Conservation (phyloP, 2,329 filamentous ascomycete species). For the Alternaria ethzedia region DNA sequence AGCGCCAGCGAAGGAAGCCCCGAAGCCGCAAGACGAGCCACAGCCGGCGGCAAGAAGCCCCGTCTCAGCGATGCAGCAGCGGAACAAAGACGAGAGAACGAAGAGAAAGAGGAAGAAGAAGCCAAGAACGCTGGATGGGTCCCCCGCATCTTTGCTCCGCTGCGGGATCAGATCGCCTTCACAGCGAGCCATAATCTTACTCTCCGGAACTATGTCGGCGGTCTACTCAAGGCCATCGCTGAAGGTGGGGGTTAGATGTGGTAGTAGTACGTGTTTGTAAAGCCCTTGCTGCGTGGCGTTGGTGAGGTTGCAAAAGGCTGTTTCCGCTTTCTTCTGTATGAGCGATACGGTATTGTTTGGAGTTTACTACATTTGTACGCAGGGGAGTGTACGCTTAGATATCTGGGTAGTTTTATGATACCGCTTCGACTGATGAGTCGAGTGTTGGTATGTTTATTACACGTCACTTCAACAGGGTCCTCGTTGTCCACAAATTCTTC, state of each 20-base stretch:
- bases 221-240: conserved; percentile 44
- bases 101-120: conserved; percentile 54
- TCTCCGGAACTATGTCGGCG: conserved; percentile 48
- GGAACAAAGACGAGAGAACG: conserved; percentile 38
- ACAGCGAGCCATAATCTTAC: conserved; percentile 70
- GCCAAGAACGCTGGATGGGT: conserved; percentile 67
- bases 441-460: background rate
- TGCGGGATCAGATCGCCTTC: conserved; percentile 70
- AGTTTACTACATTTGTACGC: background rate
- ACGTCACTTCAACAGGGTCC: background rate
- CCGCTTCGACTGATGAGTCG: background rate
- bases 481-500: too few species aligned
- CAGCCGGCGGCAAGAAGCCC: conserved; percentile 53
- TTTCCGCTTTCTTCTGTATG: background rate
- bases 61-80: conserved; percentile 40
- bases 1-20: conserved; percentile 38
- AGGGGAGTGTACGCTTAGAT: background rate
- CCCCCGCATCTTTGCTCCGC: conserved; percentile 69
- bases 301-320: background rate
- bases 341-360: background rate
- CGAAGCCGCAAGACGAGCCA: conserved; percentile 30
- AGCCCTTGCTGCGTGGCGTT: background rate
- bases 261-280: background rate
- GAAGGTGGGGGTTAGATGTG: conserved; percentile 36
- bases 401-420: background rate